Evolutionary conservation across 108 stramenopile species (phyloP).

Genomic region (Licmophora abbreviata): DNA sequence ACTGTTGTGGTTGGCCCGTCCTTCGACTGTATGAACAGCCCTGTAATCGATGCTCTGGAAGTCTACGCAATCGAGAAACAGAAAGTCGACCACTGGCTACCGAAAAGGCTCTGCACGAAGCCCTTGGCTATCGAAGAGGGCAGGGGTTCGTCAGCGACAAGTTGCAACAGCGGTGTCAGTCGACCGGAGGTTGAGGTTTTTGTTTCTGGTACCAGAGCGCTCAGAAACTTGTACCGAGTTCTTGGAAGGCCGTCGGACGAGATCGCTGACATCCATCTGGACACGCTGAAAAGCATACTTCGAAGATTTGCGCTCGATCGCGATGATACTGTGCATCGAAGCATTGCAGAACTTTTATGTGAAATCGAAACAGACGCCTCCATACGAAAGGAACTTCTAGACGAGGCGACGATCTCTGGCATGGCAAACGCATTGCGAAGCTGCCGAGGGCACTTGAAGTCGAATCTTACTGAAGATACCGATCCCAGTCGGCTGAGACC

Average conservation of each 20-base stretch:
- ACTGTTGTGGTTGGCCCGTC: slow-evolving; percentile 44
- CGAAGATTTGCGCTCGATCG: slow-evolving; percentile 35
- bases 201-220: too few relatives aligned
- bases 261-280: too few relatives aligned
- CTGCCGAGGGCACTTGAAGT: too few relatives aligned
- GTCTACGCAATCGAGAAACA: slow-evolving; percentile 42
- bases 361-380: slow-evolving; percentile 21
- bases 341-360: slow-evolving; percentile 25
- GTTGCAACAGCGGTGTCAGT: too few relatives aligned
- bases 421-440: slow-evolving; percentile 21
- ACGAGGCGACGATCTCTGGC: slow-evolving; percentile 43
- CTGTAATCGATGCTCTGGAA: slow-evolving; percentile 66
- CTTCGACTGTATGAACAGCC: slow-evolving; percentile 27
- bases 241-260: too few relatives aligned
- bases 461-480: too few relatives aligned
- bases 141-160: too few relatives aligned
- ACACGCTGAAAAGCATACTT: slow-evolving; percentile 28
- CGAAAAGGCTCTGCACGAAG: too few relatives aligned
- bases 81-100: slow-evolving; percentile 7
- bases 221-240: too few relatives aligned
- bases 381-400: slow-evolving; percentile 21
- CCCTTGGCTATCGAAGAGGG: too few relatives aligned
- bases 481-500: too few relatives aligned
- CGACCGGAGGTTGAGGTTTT: too few relatives aligned
- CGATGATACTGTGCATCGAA: slow-evolving; percentile 16